Conservation (phyloP, 306 rosid species). For the Morella rubra region DNA sequence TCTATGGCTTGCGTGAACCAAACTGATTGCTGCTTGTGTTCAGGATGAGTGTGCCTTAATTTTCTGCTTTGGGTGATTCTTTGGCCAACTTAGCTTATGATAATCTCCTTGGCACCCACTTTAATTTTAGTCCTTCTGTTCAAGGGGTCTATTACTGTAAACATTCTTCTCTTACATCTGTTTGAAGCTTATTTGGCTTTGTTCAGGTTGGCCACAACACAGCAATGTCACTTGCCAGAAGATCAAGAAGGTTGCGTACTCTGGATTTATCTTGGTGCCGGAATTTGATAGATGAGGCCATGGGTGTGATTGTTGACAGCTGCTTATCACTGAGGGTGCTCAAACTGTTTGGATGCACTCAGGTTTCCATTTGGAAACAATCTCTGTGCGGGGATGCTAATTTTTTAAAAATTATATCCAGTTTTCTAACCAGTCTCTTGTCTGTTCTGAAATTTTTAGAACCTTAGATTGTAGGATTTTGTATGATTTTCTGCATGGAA, state of each 20-base stretch:
- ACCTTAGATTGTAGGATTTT: neutral
- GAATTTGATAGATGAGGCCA: constrained; percentile 53
- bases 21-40: constrained; percentile 2
- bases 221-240: constrained; percentile 52
- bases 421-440: neutral
- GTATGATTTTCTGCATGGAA: neutral
- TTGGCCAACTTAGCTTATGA: constrained; percentile 14
- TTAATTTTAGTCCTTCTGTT: constrained; percentile 9
- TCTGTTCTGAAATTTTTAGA: neutral
- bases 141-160: neutral
- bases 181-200: constrained; percentile 21
- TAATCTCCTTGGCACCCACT: constrained; percentile 18
- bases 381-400: neutral
- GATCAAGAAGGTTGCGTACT: constrained; percentile 52
- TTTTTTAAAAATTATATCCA: neutral
- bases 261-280: constrained; percentile 92
- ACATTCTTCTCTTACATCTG: constrained; percentile 21
- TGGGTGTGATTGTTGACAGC: constrained; percentile 74
- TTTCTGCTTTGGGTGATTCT: constrained; percentile 3
- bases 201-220: constrained; percentile 69
- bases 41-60: neutral
- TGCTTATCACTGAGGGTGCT: constrained; percentile 67
- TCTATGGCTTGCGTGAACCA: constrained; percentile 15
- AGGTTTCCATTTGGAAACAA: constrained; percentile 41
- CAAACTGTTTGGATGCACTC: constrained; percentile 77